Evolutionary conservation across 1,284 basidiomycete species (phyloP), one percentile per base, ranked within the genome.

Genomic region (Cryptococcus sp.): DNA sequence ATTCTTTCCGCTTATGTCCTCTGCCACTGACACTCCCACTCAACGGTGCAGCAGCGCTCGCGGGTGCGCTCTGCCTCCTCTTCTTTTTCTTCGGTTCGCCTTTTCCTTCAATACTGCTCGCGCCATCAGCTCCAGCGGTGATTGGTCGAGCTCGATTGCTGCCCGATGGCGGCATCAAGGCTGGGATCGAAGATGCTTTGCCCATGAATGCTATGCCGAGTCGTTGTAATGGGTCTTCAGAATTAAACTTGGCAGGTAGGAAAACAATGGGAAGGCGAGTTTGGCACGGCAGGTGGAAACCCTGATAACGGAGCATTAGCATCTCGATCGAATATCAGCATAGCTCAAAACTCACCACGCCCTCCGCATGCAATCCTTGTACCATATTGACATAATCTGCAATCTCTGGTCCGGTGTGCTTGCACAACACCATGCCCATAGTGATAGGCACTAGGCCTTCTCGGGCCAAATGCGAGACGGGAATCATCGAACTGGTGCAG

Each of bases 401-500:
- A 13, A 72, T 65, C 55, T 56, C 49, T 23, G 68, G 60, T 22
- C 71, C 63, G 22, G 68, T 62, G 55, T 73, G 73, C 50, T 76
- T 73, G 53, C 73, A 76, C 27, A 77, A 57, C 10, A 77, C 75
- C 75, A 77, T 77, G n/a, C 73, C 75, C 73, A 75, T 75, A 0
- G 73, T 64, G 6, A 71, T 64, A 0, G 75, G 75, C 4, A 73
- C 64, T 38, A 72, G 65, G 3, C 75, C 75, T 47, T 77, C 73
- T 22, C 72, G 62, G 7, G 73, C 75, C 17, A 77, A 64, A 20
- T 74, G 72, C 7, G 75, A 69, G 15, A 77, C 75, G 16, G 75
- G 73, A 10, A 75, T 76, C 73, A 77, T 75, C 22, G 72, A 66
- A 25, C 68, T 66, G 2, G 72, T 74, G 55, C 50, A 69, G 42